Evolutionary conservation across 2,329 filamentous ascomycete genomes (phyloP).

Genomic region (Fusarium sp.): DNA sequence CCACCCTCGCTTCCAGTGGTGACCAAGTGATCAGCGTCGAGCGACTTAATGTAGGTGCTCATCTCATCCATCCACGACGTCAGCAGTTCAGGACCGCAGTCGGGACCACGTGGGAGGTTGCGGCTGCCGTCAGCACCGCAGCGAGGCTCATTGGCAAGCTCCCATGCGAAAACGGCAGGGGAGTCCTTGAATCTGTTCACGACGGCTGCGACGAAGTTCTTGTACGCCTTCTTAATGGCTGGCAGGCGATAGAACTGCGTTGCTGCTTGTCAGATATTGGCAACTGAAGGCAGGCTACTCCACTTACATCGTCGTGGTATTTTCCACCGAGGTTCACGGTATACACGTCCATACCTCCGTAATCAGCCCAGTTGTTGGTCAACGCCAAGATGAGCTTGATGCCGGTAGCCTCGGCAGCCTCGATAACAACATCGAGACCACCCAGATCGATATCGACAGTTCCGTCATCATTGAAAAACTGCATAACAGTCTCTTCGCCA

Average conservation of each 20-base stretch:
- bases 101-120: conserved; percentile 53
- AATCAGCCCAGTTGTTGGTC: conserved; percentile 66
- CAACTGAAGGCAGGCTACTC: rapidly evolving
- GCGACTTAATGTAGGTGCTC: conserved; percentile 60
- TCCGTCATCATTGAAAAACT: conserved; percentile 55
- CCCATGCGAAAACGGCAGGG: conserved; percentile 70
- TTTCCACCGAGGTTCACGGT: conserved; percentile 59
- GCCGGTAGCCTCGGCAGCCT: conserved; percentile 44
- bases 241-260: conserved; percentile 58
- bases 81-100: conserved; percentile 54
- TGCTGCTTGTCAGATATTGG: rapidly evolving
- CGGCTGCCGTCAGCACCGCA: conserved; percentile 56
- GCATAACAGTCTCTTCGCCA: conserved; percentile 56
- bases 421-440: conserved; percentile 61
- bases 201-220: conserved; percentile 66
- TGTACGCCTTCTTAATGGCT: conserved; percentile 60
- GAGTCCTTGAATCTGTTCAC: conserved; percentile 67
- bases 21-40: conserved; percentile 62
- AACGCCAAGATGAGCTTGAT: conserved; percentile 63
- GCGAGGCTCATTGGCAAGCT: conserved; percentile 68
- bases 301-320: conserved; percentile 50
- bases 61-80: conserved; percentile 62
- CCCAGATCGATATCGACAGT: conserved; percentile 51
- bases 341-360: conserved; percentile 65
- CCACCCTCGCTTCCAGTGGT: conserved; percentile 67